These are phyloP conservation scores for Boletales sp. DNA, from an alignment of 768 basidiomycete genomes.

Conservation along the genomic window DNA sequence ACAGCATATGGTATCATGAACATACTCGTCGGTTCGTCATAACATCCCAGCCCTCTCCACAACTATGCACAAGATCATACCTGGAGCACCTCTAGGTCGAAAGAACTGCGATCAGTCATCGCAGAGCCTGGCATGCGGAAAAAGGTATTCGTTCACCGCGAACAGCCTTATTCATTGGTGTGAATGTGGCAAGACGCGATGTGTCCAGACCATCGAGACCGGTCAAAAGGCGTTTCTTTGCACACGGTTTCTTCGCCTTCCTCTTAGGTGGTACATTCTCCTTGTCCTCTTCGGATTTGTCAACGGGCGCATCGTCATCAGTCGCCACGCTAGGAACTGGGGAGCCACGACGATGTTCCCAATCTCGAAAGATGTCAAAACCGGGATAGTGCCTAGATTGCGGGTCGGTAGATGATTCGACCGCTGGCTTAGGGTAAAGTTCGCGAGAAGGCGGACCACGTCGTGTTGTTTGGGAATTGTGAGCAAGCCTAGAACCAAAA, in stretches of 20 bases:
- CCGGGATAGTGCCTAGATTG: conserved; percentile 67
- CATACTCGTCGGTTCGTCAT: conserved; percentile 18
- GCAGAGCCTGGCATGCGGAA: conserved; percentile 13
- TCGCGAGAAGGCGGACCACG: conserved; percentile 13
- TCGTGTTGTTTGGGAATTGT: conserved; percentile 6
- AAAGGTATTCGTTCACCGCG: conserved; percentile 14
- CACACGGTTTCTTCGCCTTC: conserved; percentile 39
- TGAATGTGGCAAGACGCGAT: background rate
- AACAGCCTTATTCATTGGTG: conserved; percentile 10
- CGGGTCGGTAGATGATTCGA: conserved; percentile 42
- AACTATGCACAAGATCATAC: conserved; percentile 4
- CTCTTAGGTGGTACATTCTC: conserved; percentile 56
- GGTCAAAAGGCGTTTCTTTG: conserved; percentile 20
- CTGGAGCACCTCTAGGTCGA: background rate
- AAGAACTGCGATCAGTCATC: conserved; percentile 9
- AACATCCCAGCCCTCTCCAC: background rate
- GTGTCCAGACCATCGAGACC: background rate
- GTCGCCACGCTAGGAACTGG: background rate
- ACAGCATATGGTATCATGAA: conserved; percentile 27
- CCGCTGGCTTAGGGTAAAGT: conserved; percentile 31
- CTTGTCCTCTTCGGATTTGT: conserved; percentile 43
- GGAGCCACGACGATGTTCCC: conserved; percentile 13
- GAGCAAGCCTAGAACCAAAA: conserved; percentile 8
- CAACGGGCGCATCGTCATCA: background rate
- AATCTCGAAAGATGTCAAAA: conserved; percentile 55